phyloP scores from a whole-genome alignment of 2,329 filamentous ascomycete genomes.

The Penicillium sp. region DNA sequence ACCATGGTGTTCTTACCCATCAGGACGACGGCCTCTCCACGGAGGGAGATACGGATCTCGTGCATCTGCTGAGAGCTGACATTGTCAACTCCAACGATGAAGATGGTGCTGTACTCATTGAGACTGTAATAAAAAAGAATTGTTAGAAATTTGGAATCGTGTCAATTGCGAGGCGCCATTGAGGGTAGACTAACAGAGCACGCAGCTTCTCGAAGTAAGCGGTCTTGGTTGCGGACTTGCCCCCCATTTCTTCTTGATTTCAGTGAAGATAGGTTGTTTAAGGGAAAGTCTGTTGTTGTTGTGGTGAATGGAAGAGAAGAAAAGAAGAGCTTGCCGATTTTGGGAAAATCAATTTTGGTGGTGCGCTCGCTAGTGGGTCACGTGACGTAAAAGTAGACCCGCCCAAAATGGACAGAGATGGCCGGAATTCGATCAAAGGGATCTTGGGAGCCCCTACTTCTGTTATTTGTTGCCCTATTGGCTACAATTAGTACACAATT shows the following conservation, averaged over 20 bases:
- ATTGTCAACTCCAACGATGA: slow-evolving; percentile 99
- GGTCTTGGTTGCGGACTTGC: slow-evolving; percentile 91
- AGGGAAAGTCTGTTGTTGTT: slow-evolving; percentile 62
- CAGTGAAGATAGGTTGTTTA: slow-evolving; percentile 97
- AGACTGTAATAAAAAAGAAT: slow-evolving; percentile 47
- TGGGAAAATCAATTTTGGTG: slow-evolving; percentile 34
- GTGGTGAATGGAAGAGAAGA: slow-evolving; percentile 23
- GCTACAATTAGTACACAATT: background rate
- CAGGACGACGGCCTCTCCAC: slow-evolving; percentile 88
- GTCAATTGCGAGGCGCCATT: slow-evolving; percentile 63
- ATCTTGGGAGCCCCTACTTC: background rate
- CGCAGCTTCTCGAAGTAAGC: slow-evolving; percentile 94
- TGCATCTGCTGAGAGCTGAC: slow-evolving; percentile 99
- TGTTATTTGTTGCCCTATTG: background rate
- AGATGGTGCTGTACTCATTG: slow-evolving; percentile 94
- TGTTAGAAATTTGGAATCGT: background rate
- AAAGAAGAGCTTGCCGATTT: slow-evolving; percentile 23
- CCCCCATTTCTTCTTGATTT: slow-evolving; percentile 95
- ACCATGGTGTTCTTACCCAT: slow-evolving; percentile 99
- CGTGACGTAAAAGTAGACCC: slow-evolving; percentile 25
- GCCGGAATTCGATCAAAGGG: slow-evolving; percentile 3
- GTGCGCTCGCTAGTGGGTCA: slow-evolving; percentile 42
- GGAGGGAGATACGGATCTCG: slow-evolving; percentile 94
- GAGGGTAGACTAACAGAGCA: slow-evolving; percentile 42
- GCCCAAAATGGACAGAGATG: slow-evolving; percentile 6